These are phyloP conservation scores for Thamnidium elegans DNA, from an alignment of 192 early-diverging fungal genomes.

Conservation along the genomic window DNA sequence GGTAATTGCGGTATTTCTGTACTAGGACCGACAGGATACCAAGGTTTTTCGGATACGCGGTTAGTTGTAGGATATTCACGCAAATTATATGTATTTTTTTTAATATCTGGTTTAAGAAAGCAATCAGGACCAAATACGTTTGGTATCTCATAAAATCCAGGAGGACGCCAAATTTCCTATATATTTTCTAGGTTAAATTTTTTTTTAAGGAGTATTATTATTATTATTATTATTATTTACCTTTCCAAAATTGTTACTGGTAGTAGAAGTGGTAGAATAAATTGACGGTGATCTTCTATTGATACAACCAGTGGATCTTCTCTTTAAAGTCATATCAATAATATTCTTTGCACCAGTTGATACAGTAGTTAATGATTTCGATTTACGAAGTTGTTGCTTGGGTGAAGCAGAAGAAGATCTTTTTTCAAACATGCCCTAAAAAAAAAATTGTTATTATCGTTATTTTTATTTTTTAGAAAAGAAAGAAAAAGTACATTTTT, in stretches of 20 bases:
- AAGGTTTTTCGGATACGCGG: conserved; percentile 27
- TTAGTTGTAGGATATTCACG: conserved; percentile 10
- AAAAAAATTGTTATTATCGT: not conserved
- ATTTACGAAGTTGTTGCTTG: conserved; percentile 26
- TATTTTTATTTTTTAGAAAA: too few relatives aligned
- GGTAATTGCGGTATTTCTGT: conserved; percentile 29
- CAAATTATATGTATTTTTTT: conserved; percentile 7
- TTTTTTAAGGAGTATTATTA: conserved; percentile 14
- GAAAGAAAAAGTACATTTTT: not conserved
- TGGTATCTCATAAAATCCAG: conserved; percentile 29
- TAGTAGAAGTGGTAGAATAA: conserved; percentile 12
- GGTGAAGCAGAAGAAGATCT: conserved; percentile 4
- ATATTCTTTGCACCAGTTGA: not conserved
- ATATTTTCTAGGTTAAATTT: not conserved
- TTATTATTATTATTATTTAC: not conserved
- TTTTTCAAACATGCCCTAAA: not conserved
- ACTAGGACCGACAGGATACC: conserved; percentile 28
- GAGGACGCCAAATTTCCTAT: conserved; percentile 29
- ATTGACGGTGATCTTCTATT: conserved; percentile 16
- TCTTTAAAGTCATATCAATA: conserved; percentile 29
- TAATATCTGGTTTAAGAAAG: conserved; percentile 27
- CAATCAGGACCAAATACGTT: conserved; percentile 28
- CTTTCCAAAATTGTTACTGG: conserved; percentile 6
- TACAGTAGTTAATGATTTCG: conserved; percentile 28
- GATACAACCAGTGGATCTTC: conserved; percentile 34